Percentiles rank a stretch among this genome's conserved stretches.
Evolutionary conservation across 371 early-diverging fungal species (phyloP).

Genomic region (Blakeslea trispora): DNA sequence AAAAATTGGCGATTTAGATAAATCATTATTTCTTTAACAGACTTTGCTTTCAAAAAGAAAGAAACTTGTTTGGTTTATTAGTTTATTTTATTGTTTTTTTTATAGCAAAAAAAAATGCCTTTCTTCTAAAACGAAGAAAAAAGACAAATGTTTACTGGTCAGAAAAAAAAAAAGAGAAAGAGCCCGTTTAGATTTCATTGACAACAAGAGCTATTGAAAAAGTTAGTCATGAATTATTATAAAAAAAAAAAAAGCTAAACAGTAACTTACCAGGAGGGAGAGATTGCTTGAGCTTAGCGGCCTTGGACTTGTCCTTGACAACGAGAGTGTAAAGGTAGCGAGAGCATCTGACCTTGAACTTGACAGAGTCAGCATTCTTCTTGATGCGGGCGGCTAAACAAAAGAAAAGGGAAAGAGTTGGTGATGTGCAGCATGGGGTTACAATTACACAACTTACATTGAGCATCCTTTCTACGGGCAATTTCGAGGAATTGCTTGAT

Average conservation of each 20-base stretch:
- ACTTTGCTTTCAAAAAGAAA: too few relatives aligned
- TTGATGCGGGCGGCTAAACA: slow-evolving; percentile 89
- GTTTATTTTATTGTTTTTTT: too few relatives aligned
- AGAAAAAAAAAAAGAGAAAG: slow-evolving; percentile 1
- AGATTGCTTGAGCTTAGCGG: slow-evolving; percentile 93
- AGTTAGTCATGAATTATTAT: not conserved
- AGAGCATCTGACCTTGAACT: slow-evolving; percentile 99
- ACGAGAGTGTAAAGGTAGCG: slow-evolving; percentile 97
- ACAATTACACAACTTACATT: too few relatives aligned
- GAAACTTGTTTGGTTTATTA: too few relatives aligned
- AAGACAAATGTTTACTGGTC: not conserved
- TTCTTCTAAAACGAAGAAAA: slow-evolving; percentile 5
- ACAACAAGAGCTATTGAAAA: slow-evolving; percentile 20
- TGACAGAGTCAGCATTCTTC: slow-evolving; percentile 94
- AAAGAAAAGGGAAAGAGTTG: slow-evolving; percentile 79
- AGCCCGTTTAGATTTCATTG: slow-evolving; percentile 19
- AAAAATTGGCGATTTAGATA: slow-evolving; percentile 22
- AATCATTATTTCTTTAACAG: not conserved
- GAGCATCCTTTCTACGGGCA: slow-evolving; percentile 95
- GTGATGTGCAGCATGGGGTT: slow-evolving; percentile 74
- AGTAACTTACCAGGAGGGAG: slow-evolving; percentile 85
- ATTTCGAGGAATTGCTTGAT: slow-evolving; percentile 98
- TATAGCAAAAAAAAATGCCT: not conserved
- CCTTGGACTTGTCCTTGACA: slow-evolving; percentile 95
- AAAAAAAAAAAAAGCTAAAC: slow-evolving; percentile 4